Percentiles rank a stretch among this genome's conserved stretches.
Evolutionary conservation across 352 stramenopile genomes (phyloP).

Genomic region (Phytophthora hibernalis): DNA sequence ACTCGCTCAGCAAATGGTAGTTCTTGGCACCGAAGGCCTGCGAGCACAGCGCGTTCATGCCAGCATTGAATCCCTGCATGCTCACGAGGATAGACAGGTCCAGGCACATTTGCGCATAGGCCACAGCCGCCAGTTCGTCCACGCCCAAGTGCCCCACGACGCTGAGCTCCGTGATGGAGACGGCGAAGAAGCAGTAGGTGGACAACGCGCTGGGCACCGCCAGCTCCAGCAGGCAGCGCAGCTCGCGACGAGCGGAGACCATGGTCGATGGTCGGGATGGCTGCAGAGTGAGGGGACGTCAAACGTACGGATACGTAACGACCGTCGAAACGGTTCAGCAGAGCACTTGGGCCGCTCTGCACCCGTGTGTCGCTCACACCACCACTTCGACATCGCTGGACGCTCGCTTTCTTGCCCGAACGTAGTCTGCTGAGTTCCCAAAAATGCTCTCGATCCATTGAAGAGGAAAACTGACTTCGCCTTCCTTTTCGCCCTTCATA

Average conservation of each 20-base stretch:
- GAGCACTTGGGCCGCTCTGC: no score
- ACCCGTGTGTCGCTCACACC: no score
- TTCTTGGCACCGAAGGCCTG: slow-evolving; percentile 89
- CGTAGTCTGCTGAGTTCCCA: no score
- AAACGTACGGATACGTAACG: slow-evolving; percentile 19
- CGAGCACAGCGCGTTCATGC: slow-evolving; percentile 83
- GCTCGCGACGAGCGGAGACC: slow-evolving; percentile 43
- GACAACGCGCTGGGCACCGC: slow-evolving; percentile 63
- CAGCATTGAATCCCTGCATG: slow-evolving; percentile 84
- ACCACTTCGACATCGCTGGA: no score
- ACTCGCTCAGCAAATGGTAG: slow-evolving; percentile 72
- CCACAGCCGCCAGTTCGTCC: slow-evolving; percentile 76
- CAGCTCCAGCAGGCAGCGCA: slow-evolving; percentile 59
- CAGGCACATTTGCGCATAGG: slow-evolving; percentile 82
- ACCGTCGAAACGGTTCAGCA: slow-evolving; percentile 1
- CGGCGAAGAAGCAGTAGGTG: slow-evolving; percentile 83
- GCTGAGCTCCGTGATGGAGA: slow-evolving; percentile 84
- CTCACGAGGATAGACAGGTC: slow-evolving; percentile 81
- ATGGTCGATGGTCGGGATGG: slow-evolving; percentile 17
- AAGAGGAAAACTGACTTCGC: no score
- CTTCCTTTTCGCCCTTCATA: neutral
- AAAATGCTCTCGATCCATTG: no score
- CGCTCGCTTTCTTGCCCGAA: no score
- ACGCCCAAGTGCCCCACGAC: slow-evolving; percentile 84
- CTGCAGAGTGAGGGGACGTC: slow-evolving; percentile 7